Evolutionary conservation across 176 grass and related monocot genomes (phyloP), one percentile per base, ranked within the genome.

Genomic region (Melocanna baccifera): DNA sequence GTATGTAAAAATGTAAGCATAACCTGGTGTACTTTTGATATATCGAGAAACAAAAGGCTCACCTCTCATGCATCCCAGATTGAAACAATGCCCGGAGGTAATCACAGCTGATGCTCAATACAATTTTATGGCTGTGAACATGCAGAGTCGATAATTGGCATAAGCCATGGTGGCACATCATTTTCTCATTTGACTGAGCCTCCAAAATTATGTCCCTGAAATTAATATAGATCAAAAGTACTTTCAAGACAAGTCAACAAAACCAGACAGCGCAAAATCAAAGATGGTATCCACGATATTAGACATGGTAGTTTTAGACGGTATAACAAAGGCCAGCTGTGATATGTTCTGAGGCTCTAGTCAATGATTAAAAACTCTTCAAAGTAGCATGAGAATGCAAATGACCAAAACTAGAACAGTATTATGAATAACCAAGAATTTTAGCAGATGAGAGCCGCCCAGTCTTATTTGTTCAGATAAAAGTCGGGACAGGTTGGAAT

Each of bases 51-150:
- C 6, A 63, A 88, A 71, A 34, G 32, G 13, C 46, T 82, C 58
- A 97, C 95, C 95, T 97, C 64, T 97, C 95, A 14, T 98, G 87
- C 96, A 95, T 98, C 56, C 96, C 92, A 18, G 96, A 95, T 1
- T 56, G 82, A 85, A 98, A 98, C 9, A 98, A 85, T 40, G 92
- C 92, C 20, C 86, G 85, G 34, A 98, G 55, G 52, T 98, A 98
- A 86, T 93, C 92, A 9, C 92, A 93, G 76, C 67, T 87, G 23
- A 80, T 82, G 62, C 48, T 88, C 74, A 98, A 65, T 73, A 98
- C 59, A 52, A 92, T 87, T 73, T 92, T 98, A 81, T 98, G 92
- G 23, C 82, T 40, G 50, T 98, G 96, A 53, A 85, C 40, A 57
- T 98, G 96, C 9, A 85, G 80, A n/a, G 73, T 83, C 1, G 42